Evolutionary conservation across 495 filamentous ascomycete species (phyloP).

Genomic region (Aspergillus saccharolyticus): DNA sequence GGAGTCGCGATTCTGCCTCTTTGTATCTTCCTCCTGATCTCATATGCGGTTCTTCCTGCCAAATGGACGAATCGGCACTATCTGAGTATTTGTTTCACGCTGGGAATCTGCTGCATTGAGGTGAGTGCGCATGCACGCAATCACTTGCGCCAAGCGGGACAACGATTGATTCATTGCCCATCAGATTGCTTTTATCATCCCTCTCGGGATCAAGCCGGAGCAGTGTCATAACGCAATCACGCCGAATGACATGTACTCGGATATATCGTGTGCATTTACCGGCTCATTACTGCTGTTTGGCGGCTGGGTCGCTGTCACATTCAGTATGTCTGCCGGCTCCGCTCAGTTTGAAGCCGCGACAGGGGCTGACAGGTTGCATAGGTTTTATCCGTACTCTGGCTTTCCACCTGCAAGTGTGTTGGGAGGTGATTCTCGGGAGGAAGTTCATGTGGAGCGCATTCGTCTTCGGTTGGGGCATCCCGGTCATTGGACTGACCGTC

Average conservation of each 20-base stretch:
- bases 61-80: constrained; percentile 92
- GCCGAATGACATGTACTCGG: constrained; percentile 85
- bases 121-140: constrained; percentile 41
- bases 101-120: constrained; percentile 70
- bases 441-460: constrained; percentile 89
- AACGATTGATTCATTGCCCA: constrained; percentile 7
- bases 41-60: constrained; percentile 77
- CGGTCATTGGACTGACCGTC: constrained; percentile 62
- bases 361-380: constrained; percentile 17
- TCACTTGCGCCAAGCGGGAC: background rate
- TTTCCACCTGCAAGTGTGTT: constrained; percentile 95
- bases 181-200: constrained; percentile 75
- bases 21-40: constrained; percentile 71
- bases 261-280: constrained; percentile 77
- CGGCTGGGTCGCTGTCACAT: constrained; percentile 75
- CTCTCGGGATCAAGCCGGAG: constrained; percentile 70
- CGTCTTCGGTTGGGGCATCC: constrained; percentile 75
- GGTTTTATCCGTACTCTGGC: constrained; percentile 86
- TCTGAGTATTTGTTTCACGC: constrained; percentile 76
- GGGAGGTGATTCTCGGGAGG: constrained; percentile 83
- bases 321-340: constrained; percentile 50
- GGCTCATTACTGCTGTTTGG: constrained; percentile 80
- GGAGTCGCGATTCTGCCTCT: constrained; percentile 68
- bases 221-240: constrained; percentile 90
- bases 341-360: background rate